Conservation (phyloP, 257 asterid species). For the Nicotiana knightiana region DNA sequence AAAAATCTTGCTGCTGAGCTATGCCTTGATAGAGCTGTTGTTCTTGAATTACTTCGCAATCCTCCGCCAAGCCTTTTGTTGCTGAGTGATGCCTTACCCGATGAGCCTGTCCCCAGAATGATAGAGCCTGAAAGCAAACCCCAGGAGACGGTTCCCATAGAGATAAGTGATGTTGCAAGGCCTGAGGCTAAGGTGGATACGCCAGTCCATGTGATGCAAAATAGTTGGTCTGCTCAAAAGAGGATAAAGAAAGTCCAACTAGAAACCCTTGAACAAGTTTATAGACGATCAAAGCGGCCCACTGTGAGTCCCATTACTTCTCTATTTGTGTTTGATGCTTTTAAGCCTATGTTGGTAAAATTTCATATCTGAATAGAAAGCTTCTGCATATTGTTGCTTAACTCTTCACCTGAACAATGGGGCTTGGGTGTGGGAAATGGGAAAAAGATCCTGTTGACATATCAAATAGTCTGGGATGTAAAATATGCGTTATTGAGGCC, state of each 20-base stretch:
- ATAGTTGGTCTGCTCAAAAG: constrained; percentile 73
- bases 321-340: background rate
- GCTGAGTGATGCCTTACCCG: constrained; percentile 83
- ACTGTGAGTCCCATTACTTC: constrained; percentile 54
- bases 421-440: background rate
- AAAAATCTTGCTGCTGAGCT: constrained; percentile 83
- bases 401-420: background rate
- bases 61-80: constrained; percentile 80
- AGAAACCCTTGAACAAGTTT: constrained; percentile 80
- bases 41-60: constrained; percentile 73
- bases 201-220: constrained; percentile 81
- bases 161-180: constrained; percentile 24
- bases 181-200: constrained; percentile 35
- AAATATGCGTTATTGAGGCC: background rate
- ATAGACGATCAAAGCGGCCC: constrained; percentile 77
- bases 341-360: background rate
- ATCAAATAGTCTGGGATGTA: background rate
- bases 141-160: constrained; percentile 30
- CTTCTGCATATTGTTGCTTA: background rate
- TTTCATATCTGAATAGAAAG: background rate
- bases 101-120: constrained; percentile 47
- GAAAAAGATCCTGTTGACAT: background rate
- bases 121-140: constrained; percentile 34
- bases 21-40: constrained; percentile 80
- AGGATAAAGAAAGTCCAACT: constrained; percentile 80